Percentiles rank a stretch among this genome's conserved stretches.
Conservation (phyloP, 140 eudicot species). For the Oenanthe javanica region DNA sequence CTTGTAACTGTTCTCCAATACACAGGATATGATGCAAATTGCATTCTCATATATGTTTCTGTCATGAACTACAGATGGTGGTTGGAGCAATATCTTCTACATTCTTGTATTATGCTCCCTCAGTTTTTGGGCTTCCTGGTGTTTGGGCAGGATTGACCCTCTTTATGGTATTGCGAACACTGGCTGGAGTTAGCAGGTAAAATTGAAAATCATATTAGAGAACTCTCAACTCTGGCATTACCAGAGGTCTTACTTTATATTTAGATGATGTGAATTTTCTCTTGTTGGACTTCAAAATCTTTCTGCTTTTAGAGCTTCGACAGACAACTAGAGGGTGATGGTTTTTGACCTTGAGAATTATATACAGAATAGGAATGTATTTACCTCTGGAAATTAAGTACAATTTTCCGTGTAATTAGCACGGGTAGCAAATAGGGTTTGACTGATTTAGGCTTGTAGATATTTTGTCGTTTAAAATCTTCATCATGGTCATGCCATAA, state of each 20-base stretch:
- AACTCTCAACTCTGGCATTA: not conserved
- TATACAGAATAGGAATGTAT: not conserved
- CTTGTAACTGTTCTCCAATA: not conserved
- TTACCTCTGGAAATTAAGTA: not conserved
- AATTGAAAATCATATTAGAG: not conserved
- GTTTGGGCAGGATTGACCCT: conserved; percentile 90
- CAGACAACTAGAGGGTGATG: not conserved
- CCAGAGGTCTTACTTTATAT: not conserved
- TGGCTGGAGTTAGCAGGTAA: conserved; percentile 80
- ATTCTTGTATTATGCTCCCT: conserved; percentile 60
- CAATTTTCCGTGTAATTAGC: not conserved
- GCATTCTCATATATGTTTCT: not conserved
- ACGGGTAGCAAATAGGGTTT: not conserved
- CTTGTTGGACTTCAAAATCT: not conserved
- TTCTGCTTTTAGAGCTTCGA: not conserved
- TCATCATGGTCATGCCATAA: not conserved
- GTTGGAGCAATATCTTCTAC: conserved; percentile 70
- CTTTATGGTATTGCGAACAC: conserved; percentile 77
- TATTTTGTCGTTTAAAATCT: not conserved
- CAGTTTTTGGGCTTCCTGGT: conserved; percentile 68
- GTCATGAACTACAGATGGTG: conserved; percentile 45
- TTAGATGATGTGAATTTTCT: conserved; percentile 4
- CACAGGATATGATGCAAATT: not conserved
- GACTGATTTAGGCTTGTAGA: not conserved
- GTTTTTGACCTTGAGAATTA: not conserved